A percentile compares a stretch with the other conserved stretches of the same genome.
These are phyloP conservation scores for Penicillium riverlandense DNA, from an alignment of 495 filamentous ascomycete genomes.

Conservation along the genomic window DNA sequence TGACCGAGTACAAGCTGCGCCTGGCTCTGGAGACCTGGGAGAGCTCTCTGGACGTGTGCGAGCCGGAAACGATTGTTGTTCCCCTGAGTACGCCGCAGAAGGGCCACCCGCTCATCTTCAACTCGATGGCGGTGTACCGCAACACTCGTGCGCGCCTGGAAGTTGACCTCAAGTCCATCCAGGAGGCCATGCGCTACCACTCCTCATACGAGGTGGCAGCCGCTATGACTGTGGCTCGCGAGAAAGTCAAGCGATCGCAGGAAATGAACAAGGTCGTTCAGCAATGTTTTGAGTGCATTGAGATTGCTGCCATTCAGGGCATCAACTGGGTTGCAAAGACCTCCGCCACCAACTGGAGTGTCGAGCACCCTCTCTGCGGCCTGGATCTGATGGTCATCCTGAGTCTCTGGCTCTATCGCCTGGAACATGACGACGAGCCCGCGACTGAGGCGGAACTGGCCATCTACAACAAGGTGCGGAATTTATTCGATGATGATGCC, in stretches of 20 bases:
- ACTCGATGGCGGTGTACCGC: slow-evolving; percentile 95
- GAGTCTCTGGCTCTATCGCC: slow-evolving; percentile 93
- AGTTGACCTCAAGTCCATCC: slow-evolving; percentile 90
- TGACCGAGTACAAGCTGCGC: slow-evolving; percentile 96
- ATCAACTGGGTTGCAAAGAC: slow-evolving; percentile 98
- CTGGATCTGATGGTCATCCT: slow-evolving; percentile 98
- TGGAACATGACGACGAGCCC: slow-evolving; percentile 97
- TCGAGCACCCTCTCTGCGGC: slow-evolving; percentile 94
- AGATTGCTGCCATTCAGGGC: slow-evolving; percentile 87
- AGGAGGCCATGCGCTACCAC: slow-evolving; percentile 95
- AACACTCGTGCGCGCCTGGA: slow-evolving; percentile 89
- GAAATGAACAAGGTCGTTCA: slow-evolving; percentile 99
- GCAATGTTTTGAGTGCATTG: slow-evolving; percentile 96
- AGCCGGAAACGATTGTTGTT: slow-evolving; percentile 84
- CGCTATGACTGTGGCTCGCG: slow-evolving; percentile 88
- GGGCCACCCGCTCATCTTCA: slow-evolving; percentile 97
- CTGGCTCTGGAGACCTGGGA: slow-evolving; percentile 97
- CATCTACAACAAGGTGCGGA: slow-evolving; percentile 94
- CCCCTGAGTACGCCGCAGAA: slow-evolving; percentile 92
- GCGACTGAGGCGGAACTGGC: slow-evolving; percentile 83
- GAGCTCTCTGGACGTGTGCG: slow-evolving; percentile 87
- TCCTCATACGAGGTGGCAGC: slow-evolving; percentile 94
- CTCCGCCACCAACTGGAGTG: slow-evolving; percentile 97
- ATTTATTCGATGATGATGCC: slow-evolving; percentile 84
- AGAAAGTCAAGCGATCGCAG: slow-evolving; percentile 86